These are phyloP conservation scores for Lasiodiplodia citricola DNA, from an alignment of 2,329 filamentous ascomycete species.

Conservation along the genomic window DNA sequence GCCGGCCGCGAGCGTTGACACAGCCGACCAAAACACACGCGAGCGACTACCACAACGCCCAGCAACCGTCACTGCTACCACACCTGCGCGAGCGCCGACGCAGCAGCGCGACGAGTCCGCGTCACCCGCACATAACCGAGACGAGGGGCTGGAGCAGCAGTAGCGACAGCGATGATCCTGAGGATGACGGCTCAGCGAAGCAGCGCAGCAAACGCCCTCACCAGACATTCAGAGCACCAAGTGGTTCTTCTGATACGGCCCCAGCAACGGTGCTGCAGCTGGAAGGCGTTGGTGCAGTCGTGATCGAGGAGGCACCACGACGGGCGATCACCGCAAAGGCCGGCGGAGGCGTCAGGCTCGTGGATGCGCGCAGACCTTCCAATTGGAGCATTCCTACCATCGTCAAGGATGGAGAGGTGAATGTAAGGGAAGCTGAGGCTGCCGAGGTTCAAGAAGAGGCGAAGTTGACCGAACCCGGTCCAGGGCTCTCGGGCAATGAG, in stretches of 20 bases:
- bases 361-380: slow-evolving; percentile 7
- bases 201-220: neutral
- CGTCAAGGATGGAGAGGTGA: neutral
- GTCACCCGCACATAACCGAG: neutral
- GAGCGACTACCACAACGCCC: neutral
- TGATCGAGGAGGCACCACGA: slow-evolving; percentile 21
- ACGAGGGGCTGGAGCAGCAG: slow-evolving; percentile 6
- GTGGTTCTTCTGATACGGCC: neutral
- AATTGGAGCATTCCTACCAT: neutral
- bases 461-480: slow-evolving; percentile 5
- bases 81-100: neutral
- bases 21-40: neutral
- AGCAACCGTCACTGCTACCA: neutral
- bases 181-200: neutral
- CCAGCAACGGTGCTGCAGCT: slow-evolving; percentile 10
- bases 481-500: slow-evolving; percentile 5
- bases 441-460: neutral
- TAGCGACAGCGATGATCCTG: neutral
- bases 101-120: slow-evolving; percentile 5
- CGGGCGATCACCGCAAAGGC: slow-evolving; percentile 15
- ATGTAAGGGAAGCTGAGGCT: neutral
- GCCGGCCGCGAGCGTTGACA: slow-evolving; percentile 3
- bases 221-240: neutral
- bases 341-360: slow-evolving; percentile 14
- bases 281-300: slow-evolving; percentile 16